These are phyloP conservation scores for Pseudomassariella vexata DNA, from an alignment of 2,329 filamentous ascomycete species.

Conservation along the genomic window DNA sequence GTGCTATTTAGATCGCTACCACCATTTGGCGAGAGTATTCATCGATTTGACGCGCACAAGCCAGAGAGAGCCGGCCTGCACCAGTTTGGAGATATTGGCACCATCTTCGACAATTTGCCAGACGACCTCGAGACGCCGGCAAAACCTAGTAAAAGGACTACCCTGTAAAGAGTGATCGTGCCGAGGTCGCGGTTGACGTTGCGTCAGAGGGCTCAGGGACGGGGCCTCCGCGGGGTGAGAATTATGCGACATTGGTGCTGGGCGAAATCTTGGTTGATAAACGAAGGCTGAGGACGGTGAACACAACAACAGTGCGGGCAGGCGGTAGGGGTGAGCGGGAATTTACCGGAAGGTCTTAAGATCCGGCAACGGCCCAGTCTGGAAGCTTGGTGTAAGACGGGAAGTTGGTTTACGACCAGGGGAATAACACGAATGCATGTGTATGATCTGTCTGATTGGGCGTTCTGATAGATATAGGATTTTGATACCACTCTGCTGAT, in stretches of 20 bases:
- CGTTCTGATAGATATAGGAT: too few species aligned
- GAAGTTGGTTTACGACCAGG: too few species aligned
- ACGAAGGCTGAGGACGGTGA: too few species aligned
- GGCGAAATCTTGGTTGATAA: too few species aligned
- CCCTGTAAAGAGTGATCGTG: slow-evolving; percentile 7
- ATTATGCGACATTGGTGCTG: slow-evolving; percentile 3
- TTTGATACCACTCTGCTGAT: too few species aligned
- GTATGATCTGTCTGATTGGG: too few species aligned
- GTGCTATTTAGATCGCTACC: slow-evolving; percentile 34
- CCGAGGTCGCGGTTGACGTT: slow-evolving; percentile 9
- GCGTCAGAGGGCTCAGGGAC: background rate
- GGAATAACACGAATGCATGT: too few species aligned
- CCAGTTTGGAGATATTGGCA: slow-evolving; percentile 41
- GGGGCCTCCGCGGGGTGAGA: slow-evolving; percentile 2
- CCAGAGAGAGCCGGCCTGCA: slow-evolving; percentile 23
- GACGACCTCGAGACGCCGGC: slow-evolving; percentile 1
- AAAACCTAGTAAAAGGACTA: slow-evolving; percentile 5
- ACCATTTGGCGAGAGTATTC: slow-evolving; percentile 38
- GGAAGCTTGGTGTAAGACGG: too few species aligned
- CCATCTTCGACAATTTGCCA: slow-evolving; percentile 31
- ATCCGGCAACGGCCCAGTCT: too few species aligned
- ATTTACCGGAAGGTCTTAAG: too few species aligned
- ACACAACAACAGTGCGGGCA: too few species aligned
- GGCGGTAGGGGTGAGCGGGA: too few species aligned
- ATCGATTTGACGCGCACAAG: slow-evolving; percentile 34